Base-by-base conservation (phyloP, 208 protist genomes). In the Trypanosoma platydactyli region DNA sequence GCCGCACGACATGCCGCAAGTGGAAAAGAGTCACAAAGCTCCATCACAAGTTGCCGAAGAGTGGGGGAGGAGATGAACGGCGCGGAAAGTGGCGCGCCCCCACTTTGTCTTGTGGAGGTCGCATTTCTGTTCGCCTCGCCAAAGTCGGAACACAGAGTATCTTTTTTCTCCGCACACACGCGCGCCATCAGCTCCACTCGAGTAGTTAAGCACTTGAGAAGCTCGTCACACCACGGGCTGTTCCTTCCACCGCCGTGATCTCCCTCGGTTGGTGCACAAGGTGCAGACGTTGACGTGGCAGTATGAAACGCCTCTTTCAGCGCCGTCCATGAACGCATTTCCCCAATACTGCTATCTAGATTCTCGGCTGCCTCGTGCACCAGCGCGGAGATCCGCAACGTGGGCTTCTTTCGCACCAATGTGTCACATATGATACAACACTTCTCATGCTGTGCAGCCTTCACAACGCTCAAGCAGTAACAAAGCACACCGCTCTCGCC, bases 401-500 rank as follows among this genome's bases (percentile, higher is more conserved):
- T 45, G 22, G 64, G 64, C 52, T 57, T 77, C n/a, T 57, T 58
- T 20, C 49, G 55, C 33, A 48, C 46, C 12, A 71, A 45, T 13
- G 13, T 60, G 61, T 62, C 78, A 57, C 59, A 70, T 29, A 84
- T 68, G 16, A 54, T 41, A 22, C 68, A 77, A 56, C 67, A 64
- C 11, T 22, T 25, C 71, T 70, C 38, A 29, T 64, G 0, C 25
- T 49, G 55, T 18, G 80, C 80, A 45, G 82, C 71, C 54, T 71
- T 60, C 40, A 92, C 71, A 22, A 92, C 73, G 1, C 60, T 54
- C 2, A 76, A 40, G 67, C 86, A 87, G 63, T 74, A 86, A 0
- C 7, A n/a, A 15, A 35, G 11, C 50, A 48, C 11, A 78, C 56
- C 13, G 67, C 22, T 6, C 63, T 68, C 38, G 56, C 62, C 46